Evolutionary conservation across 1,139 yeast genomes (phyloP).

Genomic region (Yamadazyma triangularis): DNA sequence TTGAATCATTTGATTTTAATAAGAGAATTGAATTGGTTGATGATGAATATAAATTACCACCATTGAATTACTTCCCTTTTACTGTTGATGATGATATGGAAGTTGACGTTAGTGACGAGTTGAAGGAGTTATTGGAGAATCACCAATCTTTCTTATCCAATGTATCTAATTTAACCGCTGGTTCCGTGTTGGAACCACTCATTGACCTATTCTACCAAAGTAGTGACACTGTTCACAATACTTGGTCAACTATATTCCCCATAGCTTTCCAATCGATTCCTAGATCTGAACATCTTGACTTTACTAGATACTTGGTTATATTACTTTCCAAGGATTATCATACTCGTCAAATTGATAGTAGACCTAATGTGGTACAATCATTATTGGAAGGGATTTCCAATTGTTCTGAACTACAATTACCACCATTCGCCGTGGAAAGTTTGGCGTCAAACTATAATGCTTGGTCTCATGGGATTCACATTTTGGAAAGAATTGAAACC

Average conservation of each 20-base stretch:
- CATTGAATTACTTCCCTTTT: conserved; percentile 45
- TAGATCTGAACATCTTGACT: conserved; percentile 75
- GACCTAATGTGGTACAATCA: conserved; percentile 86
- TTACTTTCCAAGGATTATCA: conserved; percentile 89
- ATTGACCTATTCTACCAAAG: conserved; percentile 81
- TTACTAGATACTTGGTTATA: conserved; percentile 73
- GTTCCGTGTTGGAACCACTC: conserved; percentile 64
- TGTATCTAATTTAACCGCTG: conserved; percentile 46
- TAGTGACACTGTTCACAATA: conserved; percentile 71
- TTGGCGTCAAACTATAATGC: conserved; percentile 83
- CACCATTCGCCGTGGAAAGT: conserved; percentile 91
- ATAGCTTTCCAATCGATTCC: conserved; percentile 70
- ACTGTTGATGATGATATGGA: conserved; percentile 23
- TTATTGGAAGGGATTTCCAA: conserved; percentile 75
- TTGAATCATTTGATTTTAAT: conserved; percentile 66
- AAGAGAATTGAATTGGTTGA: conserved; percentile 40
- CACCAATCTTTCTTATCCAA: conserved; percentile 51
- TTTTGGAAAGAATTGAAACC: conserved; percentile 71
- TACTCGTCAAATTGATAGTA: conserved; percentile 76
- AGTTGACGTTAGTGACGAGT: conserved; percentile 19
- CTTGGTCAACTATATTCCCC: conserved; percentile 86
- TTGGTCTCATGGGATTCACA: conserved; percentile 86
- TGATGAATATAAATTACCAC: conserved; percentile 52
- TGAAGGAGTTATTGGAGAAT: conserved; percentile 36
- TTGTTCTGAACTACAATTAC: conserved; percentile 73